Evolutionary conservation across 768 basidiomycete species (phyloP), one percentile per base, ranked within the genome.

Genomic region (Trametes meyenii): DNA sequence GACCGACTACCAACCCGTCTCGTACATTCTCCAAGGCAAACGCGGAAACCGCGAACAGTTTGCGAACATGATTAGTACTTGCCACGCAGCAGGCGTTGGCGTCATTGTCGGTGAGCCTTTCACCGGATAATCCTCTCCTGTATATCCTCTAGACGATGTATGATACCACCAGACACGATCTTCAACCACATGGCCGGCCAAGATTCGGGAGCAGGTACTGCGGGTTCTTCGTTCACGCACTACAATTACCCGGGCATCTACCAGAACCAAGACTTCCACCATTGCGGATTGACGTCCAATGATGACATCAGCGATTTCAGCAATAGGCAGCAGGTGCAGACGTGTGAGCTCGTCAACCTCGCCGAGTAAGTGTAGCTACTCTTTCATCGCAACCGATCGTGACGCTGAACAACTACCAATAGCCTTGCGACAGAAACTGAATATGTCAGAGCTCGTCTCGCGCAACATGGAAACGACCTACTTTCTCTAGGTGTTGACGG

Each of bases 1-100:
- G 87, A 89, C 87, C 0, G 87, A 88, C 68, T 89, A 90, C 66
- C 88, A 82, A 60, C 83, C 84, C 3, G 86, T 87, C 0, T 88
- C 86, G 1, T 88, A 89, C 68, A 86, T 56, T 11, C 69, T 89
- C 50, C 85, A 79, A 1, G 87, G 86, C 0, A 89, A 89, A 70
- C 84, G 85, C 1, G 88, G 88, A 5, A 77, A 83, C 63, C 78
- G 85, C 16, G 60, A 70, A 2, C 84, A 88, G 61, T 88, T 72
- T 58, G 61, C 71, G 13, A 72, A 70, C 50, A 80, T 80, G 78
- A 70, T 79, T 48, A 54, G 55, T 4, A 68, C 77, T 10, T 80
- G 79, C 61, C 74, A 78, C 46, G 61, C 61, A 11, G 76, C 73
- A 4, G 77, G 78, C 42, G 79, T 80, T 21, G 61, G 66, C n/a